Evolutionary conservation across 2,329 filamentous ascomycete species (phyloP), one percentile per base, ranked within the genome.

Genomic region (Exophiala viscosa): DNA sequence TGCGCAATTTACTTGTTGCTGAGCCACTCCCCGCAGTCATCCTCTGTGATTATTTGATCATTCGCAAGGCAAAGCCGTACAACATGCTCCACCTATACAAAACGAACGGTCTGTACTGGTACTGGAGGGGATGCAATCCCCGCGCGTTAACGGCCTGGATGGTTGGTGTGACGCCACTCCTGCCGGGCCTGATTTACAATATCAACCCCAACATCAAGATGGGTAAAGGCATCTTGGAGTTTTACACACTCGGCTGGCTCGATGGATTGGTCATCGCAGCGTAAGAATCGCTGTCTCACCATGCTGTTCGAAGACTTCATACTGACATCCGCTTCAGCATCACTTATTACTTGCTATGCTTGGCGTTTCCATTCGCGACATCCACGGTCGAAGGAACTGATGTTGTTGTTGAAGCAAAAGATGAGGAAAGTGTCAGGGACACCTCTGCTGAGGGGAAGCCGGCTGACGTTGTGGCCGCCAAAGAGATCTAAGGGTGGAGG

Each of bases 231-330:
- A 68, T 73, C 0, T 76, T 48, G 17, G 46, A 79, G 57, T 70
- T 84, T 3, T 86, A 85, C 62, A 75, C 78, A 18, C 83, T 86
- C 62, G 82, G 83, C 9, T 86, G 83, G 78, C 63, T 86, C 14
- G 73, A 84, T 40, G 83, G 83, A 0, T 84, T 86, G 56, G 69
- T 76, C 9, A 45, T 51, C 32, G 35, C 48, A 36, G 32, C 48
- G 48, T 51, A 45, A 51, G 48, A 28, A 4, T 51, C 1, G 1
- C 13, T 10, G 11, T 35, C 17, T 17, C 38, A 38, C n/a, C 18
- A 36, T 18, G 15, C 38, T 15, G 20, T 11, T n/a, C 5, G 13
- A 39, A 10, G 5, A 15, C 15, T 8, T 18, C 10, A 17, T 20
- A 10, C 20, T 5, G 17, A 11, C 3, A 20, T 40, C 15, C 17